Evolutionary conservation across 257 asterid genomes (phyloP).

Genomic region (Przewalskia tangutica): DNA sequence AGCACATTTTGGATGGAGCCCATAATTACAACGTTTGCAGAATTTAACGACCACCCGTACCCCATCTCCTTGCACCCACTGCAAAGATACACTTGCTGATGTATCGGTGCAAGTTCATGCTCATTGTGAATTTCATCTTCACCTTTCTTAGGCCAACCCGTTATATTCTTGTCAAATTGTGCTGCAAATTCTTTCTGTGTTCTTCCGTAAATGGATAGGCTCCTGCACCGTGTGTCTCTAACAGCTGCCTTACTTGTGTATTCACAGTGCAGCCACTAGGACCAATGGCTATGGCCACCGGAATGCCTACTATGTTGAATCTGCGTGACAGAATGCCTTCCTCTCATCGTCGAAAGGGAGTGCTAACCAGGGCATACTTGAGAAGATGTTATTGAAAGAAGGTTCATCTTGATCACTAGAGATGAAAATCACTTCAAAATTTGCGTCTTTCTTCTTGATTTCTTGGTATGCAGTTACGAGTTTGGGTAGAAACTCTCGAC

Average conservation of each 20-base stretch:
- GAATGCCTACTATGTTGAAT: constrained; percentile 28
- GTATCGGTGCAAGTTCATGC: constrained; percentile 13
- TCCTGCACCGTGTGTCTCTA: constrained; percentile 18
- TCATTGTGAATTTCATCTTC: constrained; percentile 17
- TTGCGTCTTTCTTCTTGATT: constrained; percentile 18
- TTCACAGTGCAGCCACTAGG: constrained; percentile 17
- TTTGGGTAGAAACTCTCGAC: constrained; percentile 21
- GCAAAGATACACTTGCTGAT: constrained; percentile 14
- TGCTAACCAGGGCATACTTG: constrained; percentile 30
- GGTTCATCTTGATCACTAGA: constrained; percentile 22
- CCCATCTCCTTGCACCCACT: constrained; percentile 25
- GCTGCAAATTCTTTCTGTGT: constrained; percentile 8
- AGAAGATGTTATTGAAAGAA: constrained; percentile 20
- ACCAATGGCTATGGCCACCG: constrained; percentile 22
- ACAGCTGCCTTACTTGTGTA: constrained; percentile 20
- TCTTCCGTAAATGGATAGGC: constrained; percentile 24
- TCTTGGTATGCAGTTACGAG: constrained; percentile 18
- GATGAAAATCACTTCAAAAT: constrained; percentile 22
- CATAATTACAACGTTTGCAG: constrained; percentile 17
- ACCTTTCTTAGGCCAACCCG: constrained; percentile 22
- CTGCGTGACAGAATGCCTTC: constrained; percentile 8
- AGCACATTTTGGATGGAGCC: constrained; percentile 32
- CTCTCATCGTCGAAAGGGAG: constrained; percentile 21
- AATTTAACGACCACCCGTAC: constrained; percentile 25
- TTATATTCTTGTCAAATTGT: constrained; percentile 11